Base-by-base conservation (phyloP, 768 basidiomycete species). In the Suillus luteus region DNA sequence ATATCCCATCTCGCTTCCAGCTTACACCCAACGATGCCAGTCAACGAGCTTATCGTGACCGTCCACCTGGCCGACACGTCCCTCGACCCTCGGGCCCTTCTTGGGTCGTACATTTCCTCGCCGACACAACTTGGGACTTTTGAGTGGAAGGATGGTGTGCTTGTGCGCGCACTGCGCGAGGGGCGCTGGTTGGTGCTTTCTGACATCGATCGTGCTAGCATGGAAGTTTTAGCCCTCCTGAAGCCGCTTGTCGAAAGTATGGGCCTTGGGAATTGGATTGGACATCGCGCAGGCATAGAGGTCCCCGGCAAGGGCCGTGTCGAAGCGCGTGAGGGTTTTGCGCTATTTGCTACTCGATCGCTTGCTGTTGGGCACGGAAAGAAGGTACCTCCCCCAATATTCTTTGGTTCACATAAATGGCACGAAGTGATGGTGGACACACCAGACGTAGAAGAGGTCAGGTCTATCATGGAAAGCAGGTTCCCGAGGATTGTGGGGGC, bases 61-160 rank as follows among this genome's bases (percentile, higher is more conserved):
- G 88, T 99, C 64, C 92, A 96, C 69, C 86, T 99, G 31, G 93
- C 95, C 7, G 97, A 99, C 69, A 96, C 95, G 0, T 96, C 96
- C 2, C 82, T 99, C 52, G 96, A 99, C 71, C 90, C 96, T 37
- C 91, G 96, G 27, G 90, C 95, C 0, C 83, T 99, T 6, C 83
- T 99, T 49, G 96, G 97, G 5, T 95, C 94, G 2, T 96, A 99
- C 64, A 81, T 94, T 3, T 96, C 96, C 2, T 97, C 96, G 0
- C 82, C 90, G 0, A 86, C 84, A 1, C 84, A 85, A 31, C 88
- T 94, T 0, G 96, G 96, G 6, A 87, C 86, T 2, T 99, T 99
- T 69, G 93, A 96, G 68, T 99, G 96, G 93, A 93, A 91, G 76
- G 95, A 98, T 66, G 97, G 97, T 7, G 89, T 95, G 0, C 81